Conservation (phyloP, 345 rosid species). For the Salix exigua region DNA sequence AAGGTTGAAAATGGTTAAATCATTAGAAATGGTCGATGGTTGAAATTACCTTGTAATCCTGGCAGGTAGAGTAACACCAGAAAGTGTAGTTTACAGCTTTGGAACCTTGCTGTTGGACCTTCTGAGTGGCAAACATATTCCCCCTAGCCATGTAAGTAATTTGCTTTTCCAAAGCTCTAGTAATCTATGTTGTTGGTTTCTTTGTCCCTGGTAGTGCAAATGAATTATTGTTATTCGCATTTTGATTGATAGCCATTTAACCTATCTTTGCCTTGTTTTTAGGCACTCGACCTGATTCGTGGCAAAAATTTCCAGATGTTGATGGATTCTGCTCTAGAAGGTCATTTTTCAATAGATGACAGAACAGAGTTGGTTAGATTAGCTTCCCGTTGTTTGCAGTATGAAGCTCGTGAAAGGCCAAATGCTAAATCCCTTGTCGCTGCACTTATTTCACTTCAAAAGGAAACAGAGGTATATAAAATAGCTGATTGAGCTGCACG, state of each 20-base stretch:
- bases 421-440: slow-evolving; percentile 75
- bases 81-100: slow-evolving; percentile 94
- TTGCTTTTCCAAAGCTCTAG: not conserved
- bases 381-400: slow-evolving; percentile 87
- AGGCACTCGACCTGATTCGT: slow-evolving; percentile 95
- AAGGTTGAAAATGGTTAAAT: not conserved
- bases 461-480: slow-evolving; percentile 61
- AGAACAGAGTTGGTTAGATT: slow-evolving; percentile 79
- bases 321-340: slow-evolving; percentile 97
- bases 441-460: slow-evolving; percentile 72
- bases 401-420: slow-evolving; percentile 94
- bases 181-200: not conserved
- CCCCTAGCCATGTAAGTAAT: slow-evolving; percentile 87
- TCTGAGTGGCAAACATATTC: slow-evolving; percentile 95
- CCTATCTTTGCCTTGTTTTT: slow-evolving; percentile 1
- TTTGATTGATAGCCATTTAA: not conserved
- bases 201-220: not conserved
- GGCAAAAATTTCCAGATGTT: slow-evolving; percentile 85
- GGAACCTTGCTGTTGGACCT: slow-evolving; percentile 95
- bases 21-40: not conserved
- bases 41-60: not conserved
- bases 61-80: slow-evolving; percentile 86
- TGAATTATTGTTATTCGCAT: not conserved
- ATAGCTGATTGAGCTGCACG: not conserved
- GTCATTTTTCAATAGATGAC: slow-evolving; percentile 89